A percentile compares a stretch with the other conserved stretches of the same genome.
These are phyloP conservation scores for Colletotrichum sp. DNA, from an alignment of 2,329 filamentous ascomycete genomes.

Conservation along the genomic window DNA sequence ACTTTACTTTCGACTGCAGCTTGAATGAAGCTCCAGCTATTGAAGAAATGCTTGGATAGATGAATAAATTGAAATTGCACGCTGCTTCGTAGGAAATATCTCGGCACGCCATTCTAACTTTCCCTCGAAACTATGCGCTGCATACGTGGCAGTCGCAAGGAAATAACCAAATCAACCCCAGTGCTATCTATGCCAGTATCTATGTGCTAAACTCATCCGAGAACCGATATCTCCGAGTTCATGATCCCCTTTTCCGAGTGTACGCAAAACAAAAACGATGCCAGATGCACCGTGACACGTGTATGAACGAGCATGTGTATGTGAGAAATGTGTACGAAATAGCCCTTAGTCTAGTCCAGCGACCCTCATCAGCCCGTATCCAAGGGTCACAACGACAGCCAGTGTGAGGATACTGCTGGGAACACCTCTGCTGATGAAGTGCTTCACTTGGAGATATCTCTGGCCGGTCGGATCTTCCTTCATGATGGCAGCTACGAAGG, in stretches of 20 bases:
- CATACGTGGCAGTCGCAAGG: background rate
- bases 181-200: background rate
- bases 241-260: background rate
- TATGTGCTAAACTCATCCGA: background rate
- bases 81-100: background rate
- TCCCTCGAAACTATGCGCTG: background rate
- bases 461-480: slow-evolving; percentile 96
- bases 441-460: slow-evolving; percentile 87
- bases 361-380: slow-evolving; percentile 87
- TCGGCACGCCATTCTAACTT: background rate
- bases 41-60: background rate
- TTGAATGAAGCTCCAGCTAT: background rate
- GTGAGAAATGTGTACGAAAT: background rate
- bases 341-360: slow-evolving; percentile 60
- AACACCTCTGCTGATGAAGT: slow-evolving; percentile 94
- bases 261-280: background rate
- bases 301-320: background rate
- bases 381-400: slow-evolving; percentile 82
- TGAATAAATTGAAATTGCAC: background rate
- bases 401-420: slow-evolving; percentile 85
- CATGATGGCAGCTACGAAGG: slow-evolving; percentile 87
- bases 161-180: background rate
- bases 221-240: background rate
- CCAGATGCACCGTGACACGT: background rate
- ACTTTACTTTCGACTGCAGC: slow-evolving; percentile 2